Conservation (phyloP, 23 red algal species). For the Gracilaria domingensis region DNA sequence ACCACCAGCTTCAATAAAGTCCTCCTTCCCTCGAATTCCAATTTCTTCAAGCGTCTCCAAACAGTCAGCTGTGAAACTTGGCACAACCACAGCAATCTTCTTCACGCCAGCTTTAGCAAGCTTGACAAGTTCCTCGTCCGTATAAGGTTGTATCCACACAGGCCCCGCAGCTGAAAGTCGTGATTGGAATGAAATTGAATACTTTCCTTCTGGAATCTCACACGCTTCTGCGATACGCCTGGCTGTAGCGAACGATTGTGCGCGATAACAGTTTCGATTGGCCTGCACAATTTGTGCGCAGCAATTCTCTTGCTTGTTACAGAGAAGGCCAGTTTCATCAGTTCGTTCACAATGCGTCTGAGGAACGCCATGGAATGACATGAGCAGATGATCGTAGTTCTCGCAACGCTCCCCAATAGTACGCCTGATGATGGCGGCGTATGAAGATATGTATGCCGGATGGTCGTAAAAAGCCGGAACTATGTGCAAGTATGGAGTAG, state of each 20-base stretch:
- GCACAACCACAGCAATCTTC: constrained; percentile 89
- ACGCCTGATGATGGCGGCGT: constrained; percentile 72
- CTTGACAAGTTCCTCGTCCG: constrained; percentile 77
- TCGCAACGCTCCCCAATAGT: constrained; percentile 83
- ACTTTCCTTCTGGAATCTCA: constrained; percentile 79
- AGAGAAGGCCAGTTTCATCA: constrained; percentile 92
- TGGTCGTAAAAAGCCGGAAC: constrained; percentile 99
- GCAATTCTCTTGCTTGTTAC: constrained; percentile 80
- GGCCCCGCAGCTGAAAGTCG: constrained; percentile 92
- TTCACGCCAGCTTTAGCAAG: constrained; percentile 88
- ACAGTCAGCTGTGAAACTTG: constrained; percentile 96
- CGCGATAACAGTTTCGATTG: constrained; percentile 99
- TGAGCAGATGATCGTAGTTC: constrained; percentile 94
- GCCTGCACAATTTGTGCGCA: constrained; percentile 87
- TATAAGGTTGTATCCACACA: constrained; percentile 99
- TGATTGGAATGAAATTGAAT: constrained; percentile 97
- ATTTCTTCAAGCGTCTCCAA: constrained; percentile 99
- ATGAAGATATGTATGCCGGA: constrained; percentile 88
- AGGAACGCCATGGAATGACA: constrained; percentile 98
- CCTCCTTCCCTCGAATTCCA: constrained; percentile 91
- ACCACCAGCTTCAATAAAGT: constrained; percentile 93
- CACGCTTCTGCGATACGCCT: constrained; percentile 78
- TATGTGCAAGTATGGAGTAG: constrained; percentile 96
- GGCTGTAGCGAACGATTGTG: constrained; percentile 91
- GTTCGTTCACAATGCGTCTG: constrained; percentile 90